Evolutionary conservation across 495 filamentous ascomycete genomes (phyloP).

Genomic region (Neurospora sp.): DNA sequence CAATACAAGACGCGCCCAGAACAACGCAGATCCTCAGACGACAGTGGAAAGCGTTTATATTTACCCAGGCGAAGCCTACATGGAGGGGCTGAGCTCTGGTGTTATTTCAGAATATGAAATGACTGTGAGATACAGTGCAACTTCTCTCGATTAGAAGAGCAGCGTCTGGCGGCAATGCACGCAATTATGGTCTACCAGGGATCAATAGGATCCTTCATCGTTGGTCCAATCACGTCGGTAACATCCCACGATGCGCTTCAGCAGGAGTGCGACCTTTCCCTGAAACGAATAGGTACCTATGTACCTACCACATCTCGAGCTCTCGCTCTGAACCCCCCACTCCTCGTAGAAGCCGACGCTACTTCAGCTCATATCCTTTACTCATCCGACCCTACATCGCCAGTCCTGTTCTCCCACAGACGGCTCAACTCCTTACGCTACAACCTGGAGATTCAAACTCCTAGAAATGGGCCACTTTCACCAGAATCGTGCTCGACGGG

Average conservation of each 20-base stretch:
- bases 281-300: neutral
- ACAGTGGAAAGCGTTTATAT: conserved; percentile 9
- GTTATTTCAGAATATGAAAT: conserved; percentile 2
- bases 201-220: neutral
- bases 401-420: neutral
- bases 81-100: neutral
- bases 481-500: neutral
- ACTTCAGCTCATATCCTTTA: neutral
- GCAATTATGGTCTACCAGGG: neutral
- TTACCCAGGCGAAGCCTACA: conserved; percentile 7
- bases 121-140: neutral
- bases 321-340: neutral
- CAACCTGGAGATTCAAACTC: neutral
- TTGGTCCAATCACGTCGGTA: neutral
- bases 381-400: neutral
- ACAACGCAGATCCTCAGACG: neutral
- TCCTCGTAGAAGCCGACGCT: neutral
- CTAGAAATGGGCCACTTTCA: neutral
- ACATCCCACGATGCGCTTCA: neutral
- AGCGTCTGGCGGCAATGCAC: neutral
- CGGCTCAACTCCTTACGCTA: neutral
- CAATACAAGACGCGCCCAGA: neutral
- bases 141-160: neutral
- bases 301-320: neutral
- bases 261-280: neutral